phyloP scores from a whole-genome alignment of 2,329 filamentous ascomycete genomes.

The Thielaviopsis euricoi region DNA sequence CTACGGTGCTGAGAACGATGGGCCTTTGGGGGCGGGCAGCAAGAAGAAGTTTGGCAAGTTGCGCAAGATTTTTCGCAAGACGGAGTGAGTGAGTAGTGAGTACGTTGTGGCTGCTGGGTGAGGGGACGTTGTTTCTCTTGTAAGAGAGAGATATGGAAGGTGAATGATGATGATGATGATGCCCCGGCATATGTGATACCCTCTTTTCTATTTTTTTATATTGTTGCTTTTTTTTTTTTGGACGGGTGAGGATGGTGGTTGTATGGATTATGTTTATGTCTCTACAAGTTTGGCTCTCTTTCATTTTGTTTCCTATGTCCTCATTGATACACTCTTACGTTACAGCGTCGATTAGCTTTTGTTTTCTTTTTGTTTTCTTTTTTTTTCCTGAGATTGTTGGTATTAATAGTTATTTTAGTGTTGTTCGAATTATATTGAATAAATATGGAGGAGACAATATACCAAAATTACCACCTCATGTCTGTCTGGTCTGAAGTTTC shows the following conservation, averaged over 20 bases:
- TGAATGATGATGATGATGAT: too few species aligned
- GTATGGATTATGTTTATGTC: too few species aligned
- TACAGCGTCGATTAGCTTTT: neutral
- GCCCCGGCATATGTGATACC: neutral
- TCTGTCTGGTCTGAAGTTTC: too few species aligned
- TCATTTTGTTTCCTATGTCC: too few species aligned
- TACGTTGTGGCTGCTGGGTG: too few species aligned
- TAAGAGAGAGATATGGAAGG: neutral
- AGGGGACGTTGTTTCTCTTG: neutral
- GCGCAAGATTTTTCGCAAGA: slow-evolving; percentile 45
- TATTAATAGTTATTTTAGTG: too few species aligned
- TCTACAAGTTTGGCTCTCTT: too few species aligned
- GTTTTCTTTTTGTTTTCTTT: slow-evolving; percentile 1
- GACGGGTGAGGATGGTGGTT: too few species aligned
- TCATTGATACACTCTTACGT: too few species aligned
- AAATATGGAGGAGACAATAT: too few species aligned
- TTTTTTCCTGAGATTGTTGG: neutral
- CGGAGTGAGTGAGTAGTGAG: slow-evolving; percentile 18
- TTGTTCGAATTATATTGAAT: too few species aligned
- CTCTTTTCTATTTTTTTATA: slow-evolving; percentile 3
- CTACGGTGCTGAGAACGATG: neutral
- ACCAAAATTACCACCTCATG: too few species aligned
- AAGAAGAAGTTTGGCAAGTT: slow-evolving; percentile 54
- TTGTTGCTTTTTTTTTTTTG: neutral
- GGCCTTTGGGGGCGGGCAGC: slow-evolving; percentile 9